Conservation (phyloP, 352 stramenopile genomes). For the Pythium volutum region DNA sequence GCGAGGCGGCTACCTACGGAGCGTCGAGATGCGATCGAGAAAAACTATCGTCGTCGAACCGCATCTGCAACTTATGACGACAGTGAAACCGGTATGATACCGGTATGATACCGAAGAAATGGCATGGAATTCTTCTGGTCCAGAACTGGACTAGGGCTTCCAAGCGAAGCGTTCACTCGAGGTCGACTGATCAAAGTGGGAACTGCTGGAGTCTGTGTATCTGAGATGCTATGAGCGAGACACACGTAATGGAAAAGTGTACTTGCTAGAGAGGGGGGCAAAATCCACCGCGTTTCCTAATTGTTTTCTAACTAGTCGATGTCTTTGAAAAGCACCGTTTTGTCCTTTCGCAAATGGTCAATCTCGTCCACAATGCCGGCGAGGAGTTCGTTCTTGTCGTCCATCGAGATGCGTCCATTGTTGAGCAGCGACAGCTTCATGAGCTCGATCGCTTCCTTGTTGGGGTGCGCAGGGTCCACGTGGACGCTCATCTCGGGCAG, state of each 20-base stretch:
- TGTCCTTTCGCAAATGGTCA: conserved; percentile 78
- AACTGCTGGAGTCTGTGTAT: too few relatives aligned
- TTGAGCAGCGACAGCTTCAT: conserved; percentile 90
- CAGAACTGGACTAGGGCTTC: too few relatives aligned
- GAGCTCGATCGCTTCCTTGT: conserved; percentile 81
- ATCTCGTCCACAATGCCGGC: conserved; percentile 79
- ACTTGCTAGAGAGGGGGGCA: neutral
- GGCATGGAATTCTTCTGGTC: neutral
- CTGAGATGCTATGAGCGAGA: neutral
- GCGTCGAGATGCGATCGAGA: conserved; percentile 2
- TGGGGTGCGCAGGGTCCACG: conserved; percentile 61
- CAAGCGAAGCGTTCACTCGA: too few relatives aligned
- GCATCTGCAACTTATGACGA: conserved; percentile 10
- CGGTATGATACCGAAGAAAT: conserved; percentile 5
- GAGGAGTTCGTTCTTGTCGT: conserved; percentile 89
- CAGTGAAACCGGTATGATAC: neutral
- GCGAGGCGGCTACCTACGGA: too few relatives aligned
- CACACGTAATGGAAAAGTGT: neutral
- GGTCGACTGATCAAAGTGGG: too few relatives aligned
- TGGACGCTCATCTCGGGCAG: conserved; percentile 71
- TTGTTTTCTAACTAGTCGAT: conserved; percentile 40
- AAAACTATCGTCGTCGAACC: neutral
- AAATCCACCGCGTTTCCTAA: neutral
- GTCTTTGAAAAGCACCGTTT: conserved; percentile 81
- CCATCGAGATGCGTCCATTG: conserved; percentile 85